Percentiles rank a stretch among this genome's conserved stretches.
Conservation (phyloP, 768 basidiomycete genomes). For the Krasilnikovozyma curviuscula region DNA sequence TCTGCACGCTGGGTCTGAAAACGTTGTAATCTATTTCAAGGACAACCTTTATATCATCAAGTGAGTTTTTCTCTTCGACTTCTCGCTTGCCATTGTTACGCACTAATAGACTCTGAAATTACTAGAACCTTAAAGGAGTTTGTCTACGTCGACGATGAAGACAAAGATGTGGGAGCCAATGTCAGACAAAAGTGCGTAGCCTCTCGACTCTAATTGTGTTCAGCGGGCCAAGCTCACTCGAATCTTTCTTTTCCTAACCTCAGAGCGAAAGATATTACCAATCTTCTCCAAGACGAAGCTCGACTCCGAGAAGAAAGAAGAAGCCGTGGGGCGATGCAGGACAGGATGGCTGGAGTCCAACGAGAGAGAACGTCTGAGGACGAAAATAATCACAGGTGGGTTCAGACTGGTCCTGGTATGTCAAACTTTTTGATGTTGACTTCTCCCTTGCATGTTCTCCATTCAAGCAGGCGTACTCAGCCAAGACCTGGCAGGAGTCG, state of each 20-base stretch:
- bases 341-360: constrained; percentile 54
- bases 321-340: constrained; percentile 67
- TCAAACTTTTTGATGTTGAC: neutral
- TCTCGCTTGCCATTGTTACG: neutral
- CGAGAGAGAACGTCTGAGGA: constrained; percentile 26
- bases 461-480: neutral
- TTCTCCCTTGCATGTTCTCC: neutral
- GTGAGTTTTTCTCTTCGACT: constrained; percentile 16
- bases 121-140: constrained; percentile 77
- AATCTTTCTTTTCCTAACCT: constrained; percentile 18
- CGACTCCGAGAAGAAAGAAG: constrained; percentile 71
- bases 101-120: neutral
- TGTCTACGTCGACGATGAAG: constrained; percentile 84
- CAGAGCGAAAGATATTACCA: constrained; percentile 97
- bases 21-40: constrained; percentile 93
- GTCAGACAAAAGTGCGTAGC: constrained; percentile 21
- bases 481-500: neutral
- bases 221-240: neutral
- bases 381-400: constrained; percentile 33
- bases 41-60: constrained; percentile 97
- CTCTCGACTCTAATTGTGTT: neutral
- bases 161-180: constrained; percentile 96
- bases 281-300: constrained; percentile 65
- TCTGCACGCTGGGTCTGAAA: constrained; percentile 89
- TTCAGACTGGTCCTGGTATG: constrained; percentile 6